These are phyloP conservation scores for Rubus parviflorus DNA, from an alignment of 306 rosid genomes.

Conservation along the genomic window DNA sequence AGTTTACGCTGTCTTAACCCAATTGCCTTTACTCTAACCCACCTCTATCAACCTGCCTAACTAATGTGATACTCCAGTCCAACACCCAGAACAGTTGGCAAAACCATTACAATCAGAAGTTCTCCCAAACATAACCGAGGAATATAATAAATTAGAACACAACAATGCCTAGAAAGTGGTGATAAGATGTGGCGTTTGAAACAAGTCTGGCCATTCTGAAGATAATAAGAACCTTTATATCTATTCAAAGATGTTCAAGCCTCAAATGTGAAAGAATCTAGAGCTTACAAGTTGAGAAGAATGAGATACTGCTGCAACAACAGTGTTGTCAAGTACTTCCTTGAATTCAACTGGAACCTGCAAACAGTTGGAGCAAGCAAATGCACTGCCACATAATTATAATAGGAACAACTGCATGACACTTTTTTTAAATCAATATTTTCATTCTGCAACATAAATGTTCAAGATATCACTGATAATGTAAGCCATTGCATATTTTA, in stretches of 20 bases:
- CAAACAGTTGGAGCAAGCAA: slow-evolving; percentile 38
- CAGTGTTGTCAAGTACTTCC: slow-evolving; percentile 83
- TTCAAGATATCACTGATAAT: slow-evolving; percentile 3
- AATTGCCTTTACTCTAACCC: slow-evolving; percentile 7
- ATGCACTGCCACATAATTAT: background rate
- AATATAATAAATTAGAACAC: background rate
- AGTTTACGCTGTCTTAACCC: background rate
- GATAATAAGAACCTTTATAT: background rate
- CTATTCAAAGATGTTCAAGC: slow-evolving; percentile 13
- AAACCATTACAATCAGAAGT: background rate
- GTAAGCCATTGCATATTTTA: background rate
- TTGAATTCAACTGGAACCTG: slow-evolving; percentile 92
- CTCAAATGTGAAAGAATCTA: slow-evolving; percentile 8
- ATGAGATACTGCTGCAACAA: slow-evolving; percentile 87
- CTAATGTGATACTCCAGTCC: background rate
- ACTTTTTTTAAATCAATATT: background rate
- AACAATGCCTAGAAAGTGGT: background rate
- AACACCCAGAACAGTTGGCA: background rate
- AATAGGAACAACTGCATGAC: background rate
- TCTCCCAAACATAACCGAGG: background rate
- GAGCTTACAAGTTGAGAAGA: slow-evolving; percentile 81
- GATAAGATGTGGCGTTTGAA: background rate
- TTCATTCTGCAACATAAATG: background rate
- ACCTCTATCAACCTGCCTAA: background rate
- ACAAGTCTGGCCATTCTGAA: background rate